phyloP scores from a whole-genome alignment of 768 basidiomycete species.

The Rhizopogon sp. region DNA sequence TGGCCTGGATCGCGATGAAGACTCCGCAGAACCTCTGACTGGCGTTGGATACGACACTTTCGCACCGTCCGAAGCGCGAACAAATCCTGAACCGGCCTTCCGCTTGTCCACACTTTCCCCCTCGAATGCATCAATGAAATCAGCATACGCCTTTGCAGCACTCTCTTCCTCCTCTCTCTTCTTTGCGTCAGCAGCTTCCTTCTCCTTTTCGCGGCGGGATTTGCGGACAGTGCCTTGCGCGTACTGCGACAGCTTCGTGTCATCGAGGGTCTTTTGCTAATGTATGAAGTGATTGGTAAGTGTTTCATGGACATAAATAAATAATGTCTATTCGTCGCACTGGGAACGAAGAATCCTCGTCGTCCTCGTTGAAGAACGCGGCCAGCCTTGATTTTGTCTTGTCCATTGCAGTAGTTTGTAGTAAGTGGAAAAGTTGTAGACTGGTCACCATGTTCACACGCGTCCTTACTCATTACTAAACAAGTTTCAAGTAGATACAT shows the following conservation, averaged over 20 bases:
- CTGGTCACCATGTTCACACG: slow-evolving; percentile 21
- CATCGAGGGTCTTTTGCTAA: slow-evolving; percentile 83
- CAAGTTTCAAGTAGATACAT: too few species aligned
- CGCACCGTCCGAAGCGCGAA: slow-evolving; percentile 44
- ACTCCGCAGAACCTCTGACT: slow-evolving; percentile 23
- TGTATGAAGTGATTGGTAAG: slow-evolving; percentile 56
- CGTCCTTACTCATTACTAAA: background rate
- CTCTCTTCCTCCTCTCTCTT: slow-evolving; percentile 77
- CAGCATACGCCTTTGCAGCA: slow-evolving; percentile 75
- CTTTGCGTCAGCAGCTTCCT: slow-evolving; percentile 88
- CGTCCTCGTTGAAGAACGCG: slow-evolving; percentile 74
- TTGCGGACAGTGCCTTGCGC: slow-evolving; percentile 83
- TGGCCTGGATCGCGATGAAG: slow-evolving; percentile 24
- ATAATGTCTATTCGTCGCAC: slow-evolving; percentile 83
- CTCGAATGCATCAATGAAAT: slow-evolving; percentile 83
- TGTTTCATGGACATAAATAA: slow-evolving; percentile 46
- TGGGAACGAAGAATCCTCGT: slow-evolving; percentile 83
- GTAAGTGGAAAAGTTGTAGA: too few species aligned
- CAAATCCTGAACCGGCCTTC: slow-evolving; percentile 53
- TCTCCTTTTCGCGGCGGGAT: slow-evolving; percentile 88
- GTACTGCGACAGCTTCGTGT: slow-evolving; percentile 82
- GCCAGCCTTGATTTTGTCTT: slow-evolving; percentile 49
- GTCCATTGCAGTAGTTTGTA: slow-evolving; percentile 17
- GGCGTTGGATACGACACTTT: slow-evolving; percentile 39
- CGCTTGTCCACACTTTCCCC: slow-evolving; percentile 54